Conservation (phyloP, 2,329 filamentous ascomycete genomes). For the Neofusicoccum cordaticola region DNA sequence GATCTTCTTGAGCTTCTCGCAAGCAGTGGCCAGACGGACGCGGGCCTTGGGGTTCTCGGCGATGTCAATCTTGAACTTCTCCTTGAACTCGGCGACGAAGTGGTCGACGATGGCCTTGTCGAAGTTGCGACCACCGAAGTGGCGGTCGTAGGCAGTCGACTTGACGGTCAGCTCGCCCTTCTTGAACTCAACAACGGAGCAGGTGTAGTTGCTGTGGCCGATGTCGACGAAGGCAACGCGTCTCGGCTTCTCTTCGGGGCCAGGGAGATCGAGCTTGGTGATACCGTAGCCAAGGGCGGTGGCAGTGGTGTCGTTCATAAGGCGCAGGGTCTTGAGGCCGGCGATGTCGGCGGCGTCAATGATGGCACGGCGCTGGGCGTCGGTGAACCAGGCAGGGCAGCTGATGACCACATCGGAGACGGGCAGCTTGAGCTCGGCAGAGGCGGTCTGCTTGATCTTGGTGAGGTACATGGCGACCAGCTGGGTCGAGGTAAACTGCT, state of each 20-base stretch:
- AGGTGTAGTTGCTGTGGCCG: slow-evolving; percentile 94
- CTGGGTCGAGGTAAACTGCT: slow-evolving; percentile 92
- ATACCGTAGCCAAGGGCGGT: slow-evolving; percentile 96
- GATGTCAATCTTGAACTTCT: slow-evolving; percentile 97
- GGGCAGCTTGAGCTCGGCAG: slow-evolving; percentile 82
- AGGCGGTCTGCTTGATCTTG: slow-evolving; percentile 87
- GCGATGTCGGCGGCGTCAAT: slow-evolving; percentile 92
- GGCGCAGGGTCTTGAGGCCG: slow-evolving; percentile 83
- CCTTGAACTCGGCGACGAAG: slow-evolving; percentile 92
- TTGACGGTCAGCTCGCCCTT: slow-evolving; percentile 96
- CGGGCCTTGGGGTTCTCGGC: slow-evolving; percentile 84
- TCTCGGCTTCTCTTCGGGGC: slow-evolving; percentile 84
- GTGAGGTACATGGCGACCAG: slow-evolving; percentile 92
- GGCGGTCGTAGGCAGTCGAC: slow-evolving; percentile 86
- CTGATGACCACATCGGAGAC: slow-evolving; percentile 93
- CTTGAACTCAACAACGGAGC: slow-evolving; percentile 90
- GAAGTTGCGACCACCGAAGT: slow-evolving; percentile 96
- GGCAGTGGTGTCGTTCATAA: slow-evolving; percentile 98
- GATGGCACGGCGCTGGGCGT: slow-evolving; percentile 82
- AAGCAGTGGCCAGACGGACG: slow-evolving; percentile 80
- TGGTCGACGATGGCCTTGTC: slow-evolving; percentile 94
- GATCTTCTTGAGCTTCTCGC: slow-evolving; percentile 98
- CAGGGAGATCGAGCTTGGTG: slow-evolving; percentile 91
- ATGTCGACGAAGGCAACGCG: slow-evolving; percentile 92
- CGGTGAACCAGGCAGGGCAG: slow-evolving; percentile 95